Base-by-base conservation (phyloP, 495 filamentous ascomycete genomes). In the Pyronema omphalodes region DNA sequence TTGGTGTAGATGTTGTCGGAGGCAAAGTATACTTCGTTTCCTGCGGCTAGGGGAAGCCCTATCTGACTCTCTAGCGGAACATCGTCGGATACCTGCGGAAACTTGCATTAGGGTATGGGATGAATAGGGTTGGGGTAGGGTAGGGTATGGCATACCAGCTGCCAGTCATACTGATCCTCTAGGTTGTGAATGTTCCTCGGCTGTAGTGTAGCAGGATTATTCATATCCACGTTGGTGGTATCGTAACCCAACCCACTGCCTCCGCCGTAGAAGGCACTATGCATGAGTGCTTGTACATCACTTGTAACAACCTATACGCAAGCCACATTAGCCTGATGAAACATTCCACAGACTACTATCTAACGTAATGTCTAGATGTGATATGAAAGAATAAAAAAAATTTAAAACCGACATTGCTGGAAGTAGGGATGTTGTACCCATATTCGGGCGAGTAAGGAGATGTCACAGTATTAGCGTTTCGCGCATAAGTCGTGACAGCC, bases 331-430 rank as follows among this genome's bases (percentile, higher is more conserved):
- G 47, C 29, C 7, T 11, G 1, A 12, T 36, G 47, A 12, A 36
- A n/a, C 47, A 29, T 29, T 29, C 5, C 5, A 29, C 23, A 29
- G 23, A 29, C 23, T 29, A 29, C 23, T 29, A 29, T 29, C 23
- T 29, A 29, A 29, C 2, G 1, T 29, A 2, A 29, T 29, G 23
- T 29, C 23, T 29, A 29, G 23, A 29, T 29, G 18, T 36, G 12
- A 50, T 7, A 9, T 35, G 47, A 50, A 19, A 36, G 47, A 50
- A 50, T 1, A 50, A 50, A 50, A 9, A 50, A 50, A 12, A n/a
- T 35, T 50, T 35, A 34, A 34, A 34, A 50, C 47, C 47, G 29
- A 50, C 47, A 50, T 36, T 50, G 47, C 29, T 36, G 47, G 47
- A 50, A 50, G 34, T 36, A 8, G 47, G 47, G 11, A 50, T 36